These are phyloP conservation scores for Meredithiella fracta DNA, from an alignment of 2,329 filamentous ascomycete species.

Conservation along the genomic window DNA sequence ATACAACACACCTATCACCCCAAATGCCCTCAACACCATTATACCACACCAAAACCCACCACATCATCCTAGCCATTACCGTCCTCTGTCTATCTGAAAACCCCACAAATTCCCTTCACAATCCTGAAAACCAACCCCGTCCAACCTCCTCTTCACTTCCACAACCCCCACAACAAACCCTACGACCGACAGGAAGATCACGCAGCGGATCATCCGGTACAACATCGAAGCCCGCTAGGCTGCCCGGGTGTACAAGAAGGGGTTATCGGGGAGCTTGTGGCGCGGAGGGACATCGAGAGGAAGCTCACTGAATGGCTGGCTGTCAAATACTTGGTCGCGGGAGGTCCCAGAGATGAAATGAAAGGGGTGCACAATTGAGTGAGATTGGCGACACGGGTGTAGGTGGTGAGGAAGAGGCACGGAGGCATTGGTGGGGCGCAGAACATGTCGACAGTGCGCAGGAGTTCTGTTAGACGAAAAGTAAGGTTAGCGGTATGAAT, in stretches of 20 bases:
- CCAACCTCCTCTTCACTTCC: constrained; percentile 4
- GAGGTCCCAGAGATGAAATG: neutral
- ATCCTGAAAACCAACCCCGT: constrained; percentile 5
- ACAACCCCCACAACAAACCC: constrained; percentile 5
- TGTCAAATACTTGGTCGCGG: constrained; percentile 8
- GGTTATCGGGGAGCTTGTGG: constrained; percentile 2
- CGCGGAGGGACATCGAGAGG: neutral
- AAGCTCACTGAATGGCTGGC: constrained; percentile 2
- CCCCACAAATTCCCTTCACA: neutral
- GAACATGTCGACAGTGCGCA: neutral
- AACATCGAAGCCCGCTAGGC: neutral
- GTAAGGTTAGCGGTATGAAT: too few relatives aligned
- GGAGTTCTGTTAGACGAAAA: neutral
- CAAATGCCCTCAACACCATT: constrained; percentile 5
- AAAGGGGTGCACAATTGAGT: neutral
- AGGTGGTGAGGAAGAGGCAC: neutral
- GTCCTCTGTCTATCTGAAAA: constrained; percentile 7
- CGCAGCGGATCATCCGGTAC: neutral
- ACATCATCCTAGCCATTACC: constrained; percentile 5
- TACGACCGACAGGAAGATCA: constrained; percentile 2
- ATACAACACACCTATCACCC: constrained; percentile 7
- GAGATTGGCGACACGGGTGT: neutral
- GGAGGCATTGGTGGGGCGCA: neutral
- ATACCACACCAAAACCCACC: constrained; percentile 7
- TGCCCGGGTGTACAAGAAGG: constrained; percentile 1